Conservation (phyloP, 129 eudicot genomes). For the Flaveria linearis region DNA sequence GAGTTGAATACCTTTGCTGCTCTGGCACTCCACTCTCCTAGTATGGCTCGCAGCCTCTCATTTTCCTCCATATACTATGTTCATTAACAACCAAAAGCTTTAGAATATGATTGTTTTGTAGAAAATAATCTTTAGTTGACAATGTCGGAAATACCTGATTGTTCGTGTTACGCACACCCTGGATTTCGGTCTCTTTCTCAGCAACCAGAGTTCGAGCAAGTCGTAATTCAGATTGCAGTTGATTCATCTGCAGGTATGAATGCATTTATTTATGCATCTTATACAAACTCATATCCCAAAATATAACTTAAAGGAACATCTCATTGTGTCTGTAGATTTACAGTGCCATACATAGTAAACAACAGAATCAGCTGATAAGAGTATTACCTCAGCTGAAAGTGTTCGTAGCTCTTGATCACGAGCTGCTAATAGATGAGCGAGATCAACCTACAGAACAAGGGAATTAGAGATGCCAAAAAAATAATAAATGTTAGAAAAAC, state of each 20-base stretch:
- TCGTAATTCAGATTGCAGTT: conserved; percentile 82
- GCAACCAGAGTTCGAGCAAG: conserved; percentile 97
- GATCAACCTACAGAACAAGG: conserved; percentile 72
- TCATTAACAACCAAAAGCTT: conserved; percentile 12
- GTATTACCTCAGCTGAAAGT: conserved; percentile 98
- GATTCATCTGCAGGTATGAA: conserved; percentile 68
- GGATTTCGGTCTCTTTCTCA: conserved; percentile 83
- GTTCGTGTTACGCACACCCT: conserved; percentile 65
- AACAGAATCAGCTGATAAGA: conserved; percentile 9
- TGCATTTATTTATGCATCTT: not conserved
- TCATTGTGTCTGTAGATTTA: not conserved
- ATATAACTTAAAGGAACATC: not conserved
- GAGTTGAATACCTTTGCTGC: conserved; percentile 82
- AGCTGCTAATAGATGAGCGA: conserved; percentile 92
- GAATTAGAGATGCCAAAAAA: not conserved
- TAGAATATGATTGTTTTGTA: not conserved
- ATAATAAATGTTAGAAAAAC: not conserved
- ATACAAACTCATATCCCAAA: conserved; percentile 6
- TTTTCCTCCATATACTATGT: conserved; percentile 92
- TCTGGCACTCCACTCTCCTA: conserved; percentile 96
- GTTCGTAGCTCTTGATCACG: conserved; percentile 98
- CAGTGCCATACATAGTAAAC: not conserved
- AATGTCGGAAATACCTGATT: conserved; percentile 56
- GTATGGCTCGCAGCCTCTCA: conserved; percentile 85
- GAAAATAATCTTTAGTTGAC: not conserved